Evolutionary conservation across 306 rosid genomes (phyloP), one percentile per base, ranked within the genome.

Genomic region (Lathyrus oleraceus): DNA sequence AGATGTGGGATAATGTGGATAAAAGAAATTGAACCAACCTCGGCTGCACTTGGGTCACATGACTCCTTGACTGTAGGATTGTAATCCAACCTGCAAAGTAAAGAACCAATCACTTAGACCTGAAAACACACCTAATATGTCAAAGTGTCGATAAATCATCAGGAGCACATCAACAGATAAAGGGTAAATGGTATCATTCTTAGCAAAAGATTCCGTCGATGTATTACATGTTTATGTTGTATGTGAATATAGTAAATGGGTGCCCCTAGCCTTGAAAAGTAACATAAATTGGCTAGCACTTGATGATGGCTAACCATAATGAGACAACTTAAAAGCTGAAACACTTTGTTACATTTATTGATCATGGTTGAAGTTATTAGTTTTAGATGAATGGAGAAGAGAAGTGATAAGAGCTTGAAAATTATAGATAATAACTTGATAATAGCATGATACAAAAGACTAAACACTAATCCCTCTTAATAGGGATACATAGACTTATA

Each of bases 61-160:
- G 82, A 69, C 73, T 82, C 87, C 30, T 62, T 72, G 57, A 52
- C 70, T 5, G 27, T 65, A 61, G 71, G 77, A 72, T 76, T 79
- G 70, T 47, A 25, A 58, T 80, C 87, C 71, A 81, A 42, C 86
- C 95, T 91, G 83, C 80, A 83, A 79, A 35, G 76, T 44, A 72
- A 81, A 65, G 58, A 75, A 68, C 44, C 73, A 51, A 58, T 53
- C 54, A 60, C 14, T 71, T 54, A 76, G 62, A 70, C 47, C 64
- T 32, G 62, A 21, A 48, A 42, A 51, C 39, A 21, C 21, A 63
- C 21, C 30, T 8, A 28, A 52, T 36, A 49, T 10, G 48, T 36
- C 58, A 25, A 57, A 65, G 39, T 36, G 49, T 35, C 25, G 2
- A 49, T 45, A 74, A 27, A 69, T 36, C 15, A 27, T 70, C 15